A percentile compares a stretch with the other conserved stretches of the same genome.
phyloP scores from a whole-genome alignment of 1,139 yeast genomes.

The Pichia sp. region DNA sequence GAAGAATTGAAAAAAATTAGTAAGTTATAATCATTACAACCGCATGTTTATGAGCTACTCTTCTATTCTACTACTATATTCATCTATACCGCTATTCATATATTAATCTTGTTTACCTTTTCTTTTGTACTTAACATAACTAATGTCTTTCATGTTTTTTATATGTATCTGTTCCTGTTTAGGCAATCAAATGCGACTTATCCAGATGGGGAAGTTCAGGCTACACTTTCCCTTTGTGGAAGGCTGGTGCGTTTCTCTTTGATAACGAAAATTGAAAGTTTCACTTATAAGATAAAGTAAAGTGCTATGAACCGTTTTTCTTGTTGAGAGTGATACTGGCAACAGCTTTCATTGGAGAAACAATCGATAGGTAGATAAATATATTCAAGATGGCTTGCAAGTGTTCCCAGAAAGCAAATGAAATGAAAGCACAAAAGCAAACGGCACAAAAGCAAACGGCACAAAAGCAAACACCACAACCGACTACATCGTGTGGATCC shows the following conservation, averaged over 20 bases:
- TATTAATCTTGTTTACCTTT: neutral
- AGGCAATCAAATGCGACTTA: neutral
- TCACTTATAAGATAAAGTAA: no score
- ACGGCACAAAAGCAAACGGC: no score
- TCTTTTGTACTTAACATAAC: neutral
- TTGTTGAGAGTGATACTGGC: no score
- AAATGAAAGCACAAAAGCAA: slow-evolving; percentile 8
- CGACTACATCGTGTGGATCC: no score
- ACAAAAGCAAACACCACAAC: no score
- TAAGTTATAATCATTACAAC: slow-evolving; percentile 14
- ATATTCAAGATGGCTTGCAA: slow-evolving; percentile 21
- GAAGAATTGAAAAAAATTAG: slow-evolving; percentile 37
- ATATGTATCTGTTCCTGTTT: neutral
- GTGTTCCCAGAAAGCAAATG: slow-evolving; percentile 18
- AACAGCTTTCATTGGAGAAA: no score
- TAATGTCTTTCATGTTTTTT: neutral
- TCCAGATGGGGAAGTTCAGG: neutral
- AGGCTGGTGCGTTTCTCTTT: neutral
- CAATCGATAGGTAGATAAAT: no score
- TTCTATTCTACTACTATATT: no score
- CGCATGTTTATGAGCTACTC: no score
- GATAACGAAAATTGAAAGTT: no score
- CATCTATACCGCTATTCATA: neutral
- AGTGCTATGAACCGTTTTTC: no score
- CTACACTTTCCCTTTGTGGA: slow-evolving; percentile 5